These are phyloP conservation scores for Penicillium silybi DNA, from an alignment of 495 filamentous ascomycete species.

Conservation along the genomic window DNA sequence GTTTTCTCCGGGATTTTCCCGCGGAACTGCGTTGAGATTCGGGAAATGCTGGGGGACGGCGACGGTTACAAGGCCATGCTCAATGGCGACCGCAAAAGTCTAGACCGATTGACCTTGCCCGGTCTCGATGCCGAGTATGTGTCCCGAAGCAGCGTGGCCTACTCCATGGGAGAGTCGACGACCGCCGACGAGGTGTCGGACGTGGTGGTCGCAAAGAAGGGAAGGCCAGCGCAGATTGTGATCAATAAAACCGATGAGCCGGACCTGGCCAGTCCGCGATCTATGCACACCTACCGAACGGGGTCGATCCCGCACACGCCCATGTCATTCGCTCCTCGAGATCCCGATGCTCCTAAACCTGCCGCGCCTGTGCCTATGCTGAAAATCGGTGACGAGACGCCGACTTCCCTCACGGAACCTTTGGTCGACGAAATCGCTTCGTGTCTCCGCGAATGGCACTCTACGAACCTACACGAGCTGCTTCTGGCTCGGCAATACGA, in stretches of 20 bases:
- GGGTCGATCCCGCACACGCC: slow-evolving; percentile 37
- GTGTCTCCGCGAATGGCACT: slow-evolving; percentile 96
- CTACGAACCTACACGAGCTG: slow-evolving; percentile 92
- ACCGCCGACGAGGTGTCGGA: slow-evolving; percentile 31
- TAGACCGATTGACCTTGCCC: slow-evolving; percentile 19
- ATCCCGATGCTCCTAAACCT: slow-evolving; percentile 64
- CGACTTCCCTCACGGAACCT: slow-evolving; percentile 81
- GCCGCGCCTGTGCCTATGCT: slow-evolving; percentile 94
- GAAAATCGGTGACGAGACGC: slow-evolving; percentile 94
- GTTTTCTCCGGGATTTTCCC: slow-evolving; percentile 98
- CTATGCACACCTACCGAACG: slow-evolving; percentile 24
- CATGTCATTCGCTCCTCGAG: slow-evolving; percentile 33
- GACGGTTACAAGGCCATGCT: slow-evolving; percentile 34
- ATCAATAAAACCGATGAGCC: slow-evolving; percentile 39
- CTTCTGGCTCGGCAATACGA: slow-evolving; percentile 76
- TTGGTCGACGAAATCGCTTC: slow-evolving; percentile 97
- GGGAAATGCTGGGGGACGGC: slow-evolving; percentile 66
- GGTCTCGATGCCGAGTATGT: slow-evolving; percentile 17
- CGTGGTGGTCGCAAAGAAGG: slow-evolving; percentile 39
- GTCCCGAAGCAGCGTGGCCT: slow-evolving; percentile 28
- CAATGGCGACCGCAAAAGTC: slow-evolving; percentile 32
- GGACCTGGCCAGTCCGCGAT: slow-evolving; percentile 29
- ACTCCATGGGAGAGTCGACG: slow-evolving; percentile 28
- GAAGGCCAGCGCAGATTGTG: slow-evolving; percentile 40
- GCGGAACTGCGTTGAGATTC: slow-evolving; percentile 81